phyloP scores from a whole-genome alignment of 495 filamentous ascomycete species.

The Chlorociboria aeruginascens region DNA sequence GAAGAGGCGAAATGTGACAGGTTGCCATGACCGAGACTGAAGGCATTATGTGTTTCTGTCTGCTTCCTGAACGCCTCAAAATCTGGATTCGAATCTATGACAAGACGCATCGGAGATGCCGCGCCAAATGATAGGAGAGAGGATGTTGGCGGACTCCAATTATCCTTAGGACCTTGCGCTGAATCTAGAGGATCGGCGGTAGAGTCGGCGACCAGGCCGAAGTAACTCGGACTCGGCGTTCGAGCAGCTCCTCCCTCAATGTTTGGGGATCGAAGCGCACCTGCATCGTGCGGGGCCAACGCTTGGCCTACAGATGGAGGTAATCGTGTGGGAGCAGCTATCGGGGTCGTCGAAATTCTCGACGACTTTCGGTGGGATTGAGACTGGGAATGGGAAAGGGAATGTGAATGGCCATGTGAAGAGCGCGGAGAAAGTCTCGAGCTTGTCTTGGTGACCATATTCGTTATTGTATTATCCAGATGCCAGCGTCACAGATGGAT shows the following conservation, averaged over 20 bases:
- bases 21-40: conserved; percentile 34
- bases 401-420: conserved; percentile 2
- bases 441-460: conserved; percentile 27
- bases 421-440: conserved; percentile 26
- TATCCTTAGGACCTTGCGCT: conserved; percentile 44
- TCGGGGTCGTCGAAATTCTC: conserved; percentile 28
- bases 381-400: conserved; percentile 27
- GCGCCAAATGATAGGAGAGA: conserved; percentile 56
- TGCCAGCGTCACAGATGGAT: background rate
- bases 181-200: conserved; percentile 47
- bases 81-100: conserved; percentile 61
- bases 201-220: conserved; percentile 57
- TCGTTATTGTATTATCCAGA: background rate
- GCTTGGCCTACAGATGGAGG: conserved; percentile 17
- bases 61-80: conserved; percentile 65
- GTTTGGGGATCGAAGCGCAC: conserved; percentile 32
- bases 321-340: conserved; percentile 25
- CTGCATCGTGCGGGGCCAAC: conserved; percentile 8
- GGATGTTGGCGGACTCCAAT: conserved; percentile 60
- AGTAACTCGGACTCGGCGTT: conserved; percentile 67
- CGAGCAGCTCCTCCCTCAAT: conserved; percentile 25
- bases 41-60: conserved; percentile 47
- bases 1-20: conserved; percentile 29
- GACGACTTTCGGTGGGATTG: conserved; percentile 26
- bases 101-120: conserved; percentile 54